Conservation (phyloP, 169 alveolate species). For the Cryptosporidium canis region DNA sequence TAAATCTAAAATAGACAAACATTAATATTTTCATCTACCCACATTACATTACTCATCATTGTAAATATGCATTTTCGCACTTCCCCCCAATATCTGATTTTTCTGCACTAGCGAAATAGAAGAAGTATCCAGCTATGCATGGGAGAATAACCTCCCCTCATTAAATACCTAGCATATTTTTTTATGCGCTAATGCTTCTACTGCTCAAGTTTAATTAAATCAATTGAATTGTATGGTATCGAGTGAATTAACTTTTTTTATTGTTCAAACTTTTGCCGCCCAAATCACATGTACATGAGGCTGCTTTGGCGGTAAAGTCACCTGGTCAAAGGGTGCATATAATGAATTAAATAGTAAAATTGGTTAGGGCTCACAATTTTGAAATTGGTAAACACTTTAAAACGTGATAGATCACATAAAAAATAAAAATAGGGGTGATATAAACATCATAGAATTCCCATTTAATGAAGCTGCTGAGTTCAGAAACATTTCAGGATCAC, state of each 20-base stretch:
- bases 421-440: not conserved
- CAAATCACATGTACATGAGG: conserved; percentile 2
- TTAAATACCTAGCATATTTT: not conserved
- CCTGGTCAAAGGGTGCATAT: conserved; percentile 66
- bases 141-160: not conserved
- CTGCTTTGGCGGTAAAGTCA: not conserved
- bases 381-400: not conserved
- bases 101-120: not conserved
- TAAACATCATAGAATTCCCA: too few relatives aligned
- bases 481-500: too few relatives aligned
- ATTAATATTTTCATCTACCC: not conserved
- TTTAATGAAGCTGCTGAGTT: too few relatives aligned
- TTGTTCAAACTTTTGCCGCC: not conserved
- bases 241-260: not conserved
- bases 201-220: not conserved
- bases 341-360: not conserved
- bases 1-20: not conserved
- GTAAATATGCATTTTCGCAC: not conserved
- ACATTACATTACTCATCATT: not conserved
- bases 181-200: not conserved
- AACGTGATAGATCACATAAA: not conserved
- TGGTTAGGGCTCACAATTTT: not conserved
- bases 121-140: not conserved
- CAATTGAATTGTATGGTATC: not conserved
- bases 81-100: not conserved